A percentile compares a stretch with the other conserved stretches of the same genome.
These are phyloP conservation scores for Sideroxylon spinosum DNA, from an alignment of 179 eudicot species.

Conservation along the genomic window DNA sequence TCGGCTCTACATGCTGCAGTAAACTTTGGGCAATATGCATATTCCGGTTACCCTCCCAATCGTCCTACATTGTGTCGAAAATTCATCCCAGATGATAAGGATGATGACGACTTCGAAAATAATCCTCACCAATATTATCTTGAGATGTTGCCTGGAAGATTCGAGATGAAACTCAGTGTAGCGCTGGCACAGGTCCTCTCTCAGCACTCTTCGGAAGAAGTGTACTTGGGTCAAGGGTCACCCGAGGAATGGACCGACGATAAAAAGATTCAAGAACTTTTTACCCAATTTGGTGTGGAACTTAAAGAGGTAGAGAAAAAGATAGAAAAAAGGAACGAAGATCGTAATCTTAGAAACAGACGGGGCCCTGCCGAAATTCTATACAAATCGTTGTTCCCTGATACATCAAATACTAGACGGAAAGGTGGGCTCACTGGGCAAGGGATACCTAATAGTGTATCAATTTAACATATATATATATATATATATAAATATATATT, in stretches of 20 bases:
- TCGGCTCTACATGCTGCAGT: slow-evolving; percentile 76
- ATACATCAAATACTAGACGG: slow-evolving; percentile 29
- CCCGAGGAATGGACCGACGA: slow-evolving; percentile 30
- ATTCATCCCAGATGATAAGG: slow-evolving; percentile 17
- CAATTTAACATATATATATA: slow-evolving; percentile 30
- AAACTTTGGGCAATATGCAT: slow-evolving; percentile 65
- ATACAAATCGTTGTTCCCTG: slow-evolving; percentile 43
- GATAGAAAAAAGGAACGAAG: slow-evolving; percentile 38
- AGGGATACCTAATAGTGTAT: slow-evolving; percentile 69
- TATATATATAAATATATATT: no score
- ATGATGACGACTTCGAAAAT: slow-evolving; percentile 31
- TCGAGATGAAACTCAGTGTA: slow-evolving; percentile 37
- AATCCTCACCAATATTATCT: slow-evolving; percentile 42
- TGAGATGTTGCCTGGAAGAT: slow-evolving; percentile 41
- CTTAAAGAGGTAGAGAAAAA: slow-evolving; percentile 32
- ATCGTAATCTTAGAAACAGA: slow-evolving; percentile 34
- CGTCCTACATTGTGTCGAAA: slow-evolving; percentile 34
- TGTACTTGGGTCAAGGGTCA: slow-evolving; percentile 46
- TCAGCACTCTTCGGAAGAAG: slow-evolving; percentile 51
- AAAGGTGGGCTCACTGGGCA: slow-evolving; percentile 53
- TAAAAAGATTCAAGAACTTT: slow-evolving; percentile 9
- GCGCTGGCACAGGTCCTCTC: slow-evolving; percentile 46
- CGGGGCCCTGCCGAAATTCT: slow-evolving; percentile 41
- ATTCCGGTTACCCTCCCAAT: slow-evolving; percentile 61
- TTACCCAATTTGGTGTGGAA: slow-evolving; percentile 30